Base-by-base conservation (phyloP, 2,329 filamentous ascomycete species). In the Didymella sp. region DNA sequence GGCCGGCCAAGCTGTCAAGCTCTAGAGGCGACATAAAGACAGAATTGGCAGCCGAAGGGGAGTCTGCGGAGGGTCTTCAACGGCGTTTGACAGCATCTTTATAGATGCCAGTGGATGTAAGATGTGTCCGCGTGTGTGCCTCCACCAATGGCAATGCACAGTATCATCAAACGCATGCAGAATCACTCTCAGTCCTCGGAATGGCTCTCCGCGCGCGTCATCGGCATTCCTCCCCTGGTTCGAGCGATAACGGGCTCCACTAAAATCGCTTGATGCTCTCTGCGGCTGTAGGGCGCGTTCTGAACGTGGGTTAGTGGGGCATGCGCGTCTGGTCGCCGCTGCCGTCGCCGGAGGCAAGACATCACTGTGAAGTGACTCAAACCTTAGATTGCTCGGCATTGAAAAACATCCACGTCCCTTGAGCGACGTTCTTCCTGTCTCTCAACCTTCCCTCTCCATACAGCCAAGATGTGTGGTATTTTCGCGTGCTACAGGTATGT, bases 401-500 rank as follows among this genome's bases (percentile, higher is more conserved):
- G 49, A 57, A 57, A 56, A 52, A 31, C 54, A 35, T 28, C 44
- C 30, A 40, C 54, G 38, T 52, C 44, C 44, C 43, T 44, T 30
- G 43, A 24, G 48, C 28, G 44, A 44, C 54, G 19, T 38, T 35
- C 48, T 44, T 46, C 47, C 37, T 44, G 28, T 49, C 46, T 46
- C 56, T 54, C 54, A 35, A 38, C 51, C 40, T 37, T 49, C 35
- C 19, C 37, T 6, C 44, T 33, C 35, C 38, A 56, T 59, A 54
- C 56, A 46, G 57, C 50, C 83, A 89, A 77, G 71, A 96, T 96
- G 92, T 96, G 92, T 89, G 92, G 92, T 79, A 96, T 97, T 75
- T 97, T 97, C 79, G 93, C 92, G 72, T 97, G 93, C 81, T 91
- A 97, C 80, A 84, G 86, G 92, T 96, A 76, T 59, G 74, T 58